phyloP scores from a whole-genome alignment of 2,329 filamentous ascomycete species.

The Penicillium brevicompactum region DNA sequence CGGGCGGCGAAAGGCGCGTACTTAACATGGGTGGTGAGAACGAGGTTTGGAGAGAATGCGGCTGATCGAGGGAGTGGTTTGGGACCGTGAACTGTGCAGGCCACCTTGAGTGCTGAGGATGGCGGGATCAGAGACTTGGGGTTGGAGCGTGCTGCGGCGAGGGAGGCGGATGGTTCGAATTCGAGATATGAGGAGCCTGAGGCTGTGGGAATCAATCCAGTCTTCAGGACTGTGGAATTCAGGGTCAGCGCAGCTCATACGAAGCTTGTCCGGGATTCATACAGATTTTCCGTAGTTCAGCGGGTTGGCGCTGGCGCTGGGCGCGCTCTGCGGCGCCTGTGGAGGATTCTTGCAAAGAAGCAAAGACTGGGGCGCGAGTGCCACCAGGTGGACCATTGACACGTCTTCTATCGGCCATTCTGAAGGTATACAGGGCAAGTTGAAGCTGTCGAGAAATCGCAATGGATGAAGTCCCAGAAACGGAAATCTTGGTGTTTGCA shows the following conservation, averaged over 20 bases:
- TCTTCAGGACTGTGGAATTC: slow-evolving; percentile 71
- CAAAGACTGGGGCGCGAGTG: slow-evolving; percentile 74
- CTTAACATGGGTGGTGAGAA: slow-evolving; percentile 91
- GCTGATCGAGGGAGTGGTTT: slow-evolving; percentile 86
- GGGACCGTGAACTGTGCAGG: slow-evolving; percentile 90
- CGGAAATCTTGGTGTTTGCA: slow-evolving; percentile 45
- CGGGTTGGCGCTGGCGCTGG: slow-evolving; percentile 62
- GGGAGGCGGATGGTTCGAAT: slow-evolving; percentile 52
- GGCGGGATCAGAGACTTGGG: slow-evolving; percentile 53
- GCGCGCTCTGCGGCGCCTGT: slow-evolving; percentile 52
- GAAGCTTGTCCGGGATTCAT: slow-evolving; percentile 42
- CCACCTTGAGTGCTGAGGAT: slow-evolving; percentile 78
- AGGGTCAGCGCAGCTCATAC: slow-evolving; percentile 19
- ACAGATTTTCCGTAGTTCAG: slow-evolving; percentile 86
- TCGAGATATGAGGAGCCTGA: slow-evolving; percentile 78
- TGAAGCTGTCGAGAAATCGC: slow-evolving; percentile 9
- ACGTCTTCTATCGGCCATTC: slow-evolving; percentile 70
- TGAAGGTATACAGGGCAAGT: slow-evolving; percentile 7
- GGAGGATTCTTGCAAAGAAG: slow-evolving; percentile 45
- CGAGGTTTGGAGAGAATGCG: slow-evolving; percentile 87
- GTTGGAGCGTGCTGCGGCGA: slow-evolving; percentile 46
- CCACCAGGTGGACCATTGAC: slow-evolving; percentile 83
- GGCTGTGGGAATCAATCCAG: slow-evolving; percentile 87
- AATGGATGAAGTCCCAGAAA: slow-evolving; percentile 26
- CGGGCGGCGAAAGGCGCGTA: slow-evolving; percentile 92